phyloP scores from a whole-genome alignment of 768 basidiomycete species.

The Lepiota venenata region DNA sequence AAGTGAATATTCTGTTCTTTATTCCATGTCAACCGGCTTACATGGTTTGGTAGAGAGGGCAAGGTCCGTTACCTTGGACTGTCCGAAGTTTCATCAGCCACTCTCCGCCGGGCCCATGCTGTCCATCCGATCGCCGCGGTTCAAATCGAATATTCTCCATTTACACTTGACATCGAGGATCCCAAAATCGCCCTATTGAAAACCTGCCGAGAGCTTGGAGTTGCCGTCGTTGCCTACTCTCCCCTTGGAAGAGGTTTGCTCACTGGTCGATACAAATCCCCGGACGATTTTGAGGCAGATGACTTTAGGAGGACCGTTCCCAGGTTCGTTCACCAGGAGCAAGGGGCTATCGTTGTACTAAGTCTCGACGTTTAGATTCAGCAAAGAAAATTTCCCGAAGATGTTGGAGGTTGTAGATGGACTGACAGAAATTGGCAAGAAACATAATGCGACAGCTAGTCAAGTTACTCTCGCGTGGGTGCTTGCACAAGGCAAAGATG shows the following conservation, averaged over 20 bases:
- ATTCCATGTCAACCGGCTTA: background rate
- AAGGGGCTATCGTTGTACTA: slow-evolving; percentile 13
- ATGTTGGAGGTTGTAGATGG: slow-evolving; percentile 36
- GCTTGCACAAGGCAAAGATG: slow-evolving; percentile 40
- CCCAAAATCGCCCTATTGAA: slow-evolving; percentile 36
- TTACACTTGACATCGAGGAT: slow-evolving; percentile 45
- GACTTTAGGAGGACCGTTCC: slow-evolving; percentile 38
- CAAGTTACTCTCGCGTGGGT: slow-evolving; percentile 49
- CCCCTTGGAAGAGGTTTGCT: slow-evolving; percentile 51
- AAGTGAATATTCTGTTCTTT: slow-evolving; percentile 29
- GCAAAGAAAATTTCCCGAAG: slow-evolving; percentile 42
- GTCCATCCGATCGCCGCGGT: slow-evolving; percentile 48
- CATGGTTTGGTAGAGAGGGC: slow-evolving; percentile 24
- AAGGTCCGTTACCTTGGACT: slow-evolving; percentile 50
- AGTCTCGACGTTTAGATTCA: background rate
- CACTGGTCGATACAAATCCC: slow-evolving; percentile 39
- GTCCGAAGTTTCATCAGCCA: slow-evolving; percentile 44
- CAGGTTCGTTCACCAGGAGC: slow-evolving; percentile 20
- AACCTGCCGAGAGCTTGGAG: slow-evolving; percentile 45
- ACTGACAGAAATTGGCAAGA: slow-evolving; percentile 32
- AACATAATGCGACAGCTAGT: slow-evolving; percentile 37
- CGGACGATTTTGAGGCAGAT: slow-evolving; percentile 32
- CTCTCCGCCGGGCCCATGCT: slow-evolving; percentile 47
- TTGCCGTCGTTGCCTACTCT: slow-evolving; percentile 47
- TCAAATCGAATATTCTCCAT: slow-evolving; percentile 51